These are phyloP conservation scores for Diaporthe velutina DNA, from an alignment of 2,329 filamentous ascomycete species.

Conservation along the genomic window DNA sequence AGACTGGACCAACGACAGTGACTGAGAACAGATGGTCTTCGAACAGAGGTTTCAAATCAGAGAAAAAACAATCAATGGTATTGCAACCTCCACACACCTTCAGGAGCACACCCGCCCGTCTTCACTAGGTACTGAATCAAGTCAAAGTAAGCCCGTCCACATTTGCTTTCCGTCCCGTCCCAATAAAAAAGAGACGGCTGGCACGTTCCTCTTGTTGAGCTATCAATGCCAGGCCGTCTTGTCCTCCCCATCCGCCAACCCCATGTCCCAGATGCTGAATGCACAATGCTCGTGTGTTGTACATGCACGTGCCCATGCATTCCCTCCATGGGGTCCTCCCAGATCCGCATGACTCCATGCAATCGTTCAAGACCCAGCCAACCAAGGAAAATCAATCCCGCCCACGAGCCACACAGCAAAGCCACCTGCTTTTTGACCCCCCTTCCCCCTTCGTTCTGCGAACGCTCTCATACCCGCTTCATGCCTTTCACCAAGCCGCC, in stretches of 20 bases:
- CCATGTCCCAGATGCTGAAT: neutral
- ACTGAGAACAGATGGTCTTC: too few species aligned
- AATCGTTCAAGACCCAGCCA: slow-evolving; percentile 10
- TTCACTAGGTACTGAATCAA: slow-evolving; percentile 24
- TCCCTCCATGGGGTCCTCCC: neutral
- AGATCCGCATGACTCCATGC: slow-evolving; percentile 22
- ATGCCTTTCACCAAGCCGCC: slow-evolving; percentile 34
- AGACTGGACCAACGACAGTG: neutral
- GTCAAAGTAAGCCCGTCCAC: too few species aligned
- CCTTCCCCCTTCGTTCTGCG: neutral
- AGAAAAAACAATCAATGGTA: slow-evolving; percentile 15
- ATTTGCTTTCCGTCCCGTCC: neutral
- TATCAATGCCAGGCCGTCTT: slow-evolving; percentile 34
- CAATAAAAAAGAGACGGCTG: slow-evolving; percentile 14
- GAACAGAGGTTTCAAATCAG: neutral
- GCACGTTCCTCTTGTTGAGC: slow-evolving; percentile 39
- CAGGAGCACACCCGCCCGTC: neutral
- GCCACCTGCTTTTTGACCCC: neutral
- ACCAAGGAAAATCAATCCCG: neutral
- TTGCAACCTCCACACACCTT: slow-evolving; percentile 5
- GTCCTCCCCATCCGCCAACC: neutral
- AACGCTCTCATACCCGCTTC: neutral
- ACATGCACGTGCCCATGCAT: too few species aligned
- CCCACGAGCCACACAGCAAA: neutral
- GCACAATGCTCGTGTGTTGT: too few species aligned